phyloP scores from a whole-genome alignment of 1,139 yeast genomes.

The Hyphopichia pseudoburtonii region DNA sequence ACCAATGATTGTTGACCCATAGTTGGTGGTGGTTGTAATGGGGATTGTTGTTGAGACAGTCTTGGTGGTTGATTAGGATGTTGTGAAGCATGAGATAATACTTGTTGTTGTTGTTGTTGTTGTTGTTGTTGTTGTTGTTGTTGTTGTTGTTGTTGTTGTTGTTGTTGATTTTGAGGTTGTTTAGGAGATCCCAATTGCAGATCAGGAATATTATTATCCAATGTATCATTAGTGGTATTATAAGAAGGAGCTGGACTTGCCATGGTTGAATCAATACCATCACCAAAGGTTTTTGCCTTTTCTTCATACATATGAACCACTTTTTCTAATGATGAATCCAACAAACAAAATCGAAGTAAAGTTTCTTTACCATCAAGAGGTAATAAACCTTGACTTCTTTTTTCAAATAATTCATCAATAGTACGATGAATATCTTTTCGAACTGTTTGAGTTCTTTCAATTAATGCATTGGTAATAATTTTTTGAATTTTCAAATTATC shows the following conservation, averaged over 20 bases:
- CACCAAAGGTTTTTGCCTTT: constrained; percentile 26
- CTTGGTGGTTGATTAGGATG: not conserved
- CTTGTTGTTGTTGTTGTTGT: not conserved
- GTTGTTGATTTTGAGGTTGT: not conserved
- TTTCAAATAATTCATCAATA: constrained; percentile 40
- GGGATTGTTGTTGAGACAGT: not conserved
- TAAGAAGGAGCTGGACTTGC: constrained; percentile 26
- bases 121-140: not conserved
- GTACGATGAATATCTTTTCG: constrained; percentile 42
- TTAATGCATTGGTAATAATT: constrained; percentile 41
- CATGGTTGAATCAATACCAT: constrained; percentile 12
- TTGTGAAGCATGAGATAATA: no score
- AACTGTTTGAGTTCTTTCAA: constrained; percentile 43
- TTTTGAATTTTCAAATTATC: constrained; percentile 41
- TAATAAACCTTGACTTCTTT: constrained; percentile 35
- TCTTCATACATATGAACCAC: constrained; percentile 46
- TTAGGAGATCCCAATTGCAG: not conserved
- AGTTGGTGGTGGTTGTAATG: not conserved
- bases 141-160: not conserved
- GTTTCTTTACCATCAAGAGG: constrained; percentile 48
- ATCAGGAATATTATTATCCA: not conserved
- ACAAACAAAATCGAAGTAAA: constrained; percentile 41
- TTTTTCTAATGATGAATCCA: constrained; percentile 46
- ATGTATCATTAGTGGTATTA: constrained; percentile 4
- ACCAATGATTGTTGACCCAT: not conserved